Evolutionary conservation across 148 eudicot genomes (phyloP), one percentile per base, ranked within the genome.

Genomic region (Polygonum aviculare): DNA sequence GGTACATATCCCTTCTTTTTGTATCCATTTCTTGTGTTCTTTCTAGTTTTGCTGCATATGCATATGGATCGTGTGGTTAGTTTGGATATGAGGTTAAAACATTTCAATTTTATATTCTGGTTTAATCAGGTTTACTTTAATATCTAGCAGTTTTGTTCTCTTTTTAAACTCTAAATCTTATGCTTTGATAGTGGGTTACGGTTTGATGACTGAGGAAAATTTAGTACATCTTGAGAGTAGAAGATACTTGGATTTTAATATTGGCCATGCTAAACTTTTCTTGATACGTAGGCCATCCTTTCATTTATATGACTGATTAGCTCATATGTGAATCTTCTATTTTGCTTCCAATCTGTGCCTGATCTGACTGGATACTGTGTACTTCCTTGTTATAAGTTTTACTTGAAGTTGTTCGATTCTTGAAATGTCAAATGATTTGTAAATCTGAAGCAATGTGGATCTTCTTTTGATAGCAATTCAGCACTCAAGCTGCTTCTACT

Each of bases 401-500:
- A 44, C 1, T 0, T 31, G 38, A 62, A 62, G 39, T 62, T 12
- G 36, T 62, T 7, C 9, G 1, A 21, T 59, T 33, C 36, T 10
- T 59, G 65, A 7, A 59, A 59, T 26, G 69, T 62, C 39, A 11
- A 62, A 62, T n/a, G 15, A 62, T 62, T 2, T 59, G 2, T 39
- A 39, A 1, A 26, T 44, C 39, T 62, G 16, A 62, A 10, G 38
- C 31, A 38, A 7, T 5, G 4, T 12, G 38, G 38, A 62, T 31
- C 38, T 31, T 62, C n/a, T 70, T 70, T 15, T 44, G 82, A 44
- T 83, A 76, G 80, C 84, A 82, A 49, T 86, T 94, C 78, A 94
- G 86, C 86, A 91, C 97, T 62, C 97, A 94, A 81, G 85, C 92
- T 77, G 89, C 97, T 74, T 84, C 97, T 44, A 86, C 90, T 41